Evolutionary conservation across 192 early-diverging fungal genomes (phyloP).

Genomic region (Pilobolus umbonatus): DNA sequence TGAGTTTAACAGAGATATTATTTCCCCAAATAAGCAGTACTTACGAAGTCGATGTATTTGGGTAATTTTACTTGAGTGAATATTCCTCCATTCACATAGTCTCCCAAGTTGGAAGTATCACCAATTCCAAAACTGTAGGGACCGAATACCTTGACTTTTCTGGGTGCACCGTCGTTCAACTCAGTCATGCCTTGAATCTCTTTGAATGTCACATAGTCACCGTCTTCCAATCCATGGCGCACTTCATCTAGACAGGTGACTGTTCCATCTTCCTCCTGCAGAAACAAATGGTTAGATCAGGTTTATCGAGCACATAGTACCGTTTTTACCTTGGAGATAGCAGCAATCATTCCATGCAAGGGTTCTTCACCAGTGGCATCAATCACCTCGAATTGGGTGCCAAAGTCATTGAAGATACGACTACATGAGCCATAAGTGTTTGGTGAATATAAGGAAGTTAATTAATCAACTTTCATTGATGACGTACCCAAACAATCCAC

Average conservation of each 20-base stretch:
- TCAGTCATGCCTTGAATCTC: constrained; percentile 92
- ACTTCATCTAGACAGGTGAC: constrained; percentile 96
- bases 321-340: constrained; percentile 49
- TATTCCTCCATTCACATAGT: constrained; percentile 79
- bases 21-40: constrained; percentile 17
- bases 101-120: constrained; percentile 70
- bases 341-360: constrained; percentile 88
- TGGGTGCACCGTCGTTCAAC: constrained; percentile 76
- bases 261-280: constrained; percentile 66
- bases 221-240: constrained; percentile 97
- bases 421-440: constrained; percentile 29
- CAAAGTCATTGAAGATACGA: constrained; percentile 94
- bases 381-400: constrained; percentile 73
- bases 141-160: constrained; percentile 79
- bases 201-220: constrained; percentile 89
- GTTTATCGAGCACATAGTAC: background rate
- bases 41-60: constrained; percentile 76
- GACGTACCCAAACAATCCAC: constrained; percentile 85
- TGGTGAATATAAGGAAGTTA: too few species aligned
- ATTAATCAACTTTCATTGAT: too few species aligned
- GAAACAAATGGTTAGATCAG: background rate
- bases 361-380: constrained; percentile 94
- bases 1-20: background rate
- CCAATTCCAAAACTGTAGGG: constrained; percentile 98
- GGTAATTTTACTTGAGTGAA: constrained; percentile 98